phyloP scores from a whole-genome alignment of 1,139 yeast genomes.

The Yarrowia galli region DNA sequence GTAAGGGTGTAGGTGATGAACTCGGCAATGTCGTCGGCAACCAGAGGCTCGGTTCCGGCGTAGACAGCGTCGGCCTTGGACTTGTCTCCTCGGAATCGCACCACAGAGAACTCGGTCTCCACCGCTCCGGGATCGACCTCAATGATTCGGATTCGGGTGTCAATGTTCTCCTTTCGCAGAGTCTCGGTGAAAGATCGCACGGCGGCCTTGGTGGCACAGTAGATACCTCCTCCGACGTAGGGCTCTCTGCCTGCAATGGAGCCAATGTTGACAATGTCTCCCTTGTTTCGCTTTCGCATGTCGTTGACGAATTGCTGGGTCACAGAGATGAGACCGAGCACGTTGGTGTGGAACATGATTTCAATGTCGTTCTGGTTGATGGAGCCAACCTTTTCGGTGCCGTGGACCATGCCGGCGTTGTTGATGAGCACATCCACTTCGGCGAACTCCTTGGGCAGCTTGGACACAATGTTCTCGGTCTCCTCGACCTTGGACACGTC shows the following conservation, averaged over 20 bases:
- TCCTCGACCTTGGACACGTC: conserved; percentile 66
- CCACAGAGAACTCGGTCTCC: conserved; percentile 83
- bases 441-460: conserved; percentile 53
- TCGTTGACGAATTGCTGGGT: conserved; percentile 60
- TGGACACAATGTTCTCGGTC: conserved; percentile 60
- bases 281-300: conserved; percentile 50
- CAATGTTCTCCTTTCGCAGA: conserved; percentile 77
- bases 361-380: conserved; percentile 62
- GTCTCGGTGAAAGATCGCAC: conserved; percentile 77
- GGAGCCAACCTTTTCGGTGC: conserved; percentile 68
- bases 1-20: conserved; percentile 67
- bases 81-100: conserved; percentile 76
- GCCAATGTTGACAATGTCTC: conserved; percentile 84
- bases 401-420: conserved; percentile 85
- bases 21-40: conserved; percentile 84
- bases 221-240: conserved; percentile 84
- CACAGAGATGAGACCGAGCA: conserved; percentile 70
- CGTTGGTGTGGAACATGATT: conserved; percentile 75
- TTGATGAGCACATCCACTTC: conserved; percentile 64
- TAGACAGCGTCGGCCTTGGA: conserved; percentile 75
- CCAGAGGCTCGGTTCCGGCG: conserved; percentile 73
- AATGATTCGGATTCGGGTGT: conserved; percentile 76
- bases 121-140: conserved; percentile 91
- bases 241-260: conserved; percentile 90
- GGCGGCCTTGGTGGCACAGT: conserved; percentile 89